phyloP scores from a whole-genome alignment of 1,284 basidiomycete species.

The Chalciporus piperatoides region DNA sequence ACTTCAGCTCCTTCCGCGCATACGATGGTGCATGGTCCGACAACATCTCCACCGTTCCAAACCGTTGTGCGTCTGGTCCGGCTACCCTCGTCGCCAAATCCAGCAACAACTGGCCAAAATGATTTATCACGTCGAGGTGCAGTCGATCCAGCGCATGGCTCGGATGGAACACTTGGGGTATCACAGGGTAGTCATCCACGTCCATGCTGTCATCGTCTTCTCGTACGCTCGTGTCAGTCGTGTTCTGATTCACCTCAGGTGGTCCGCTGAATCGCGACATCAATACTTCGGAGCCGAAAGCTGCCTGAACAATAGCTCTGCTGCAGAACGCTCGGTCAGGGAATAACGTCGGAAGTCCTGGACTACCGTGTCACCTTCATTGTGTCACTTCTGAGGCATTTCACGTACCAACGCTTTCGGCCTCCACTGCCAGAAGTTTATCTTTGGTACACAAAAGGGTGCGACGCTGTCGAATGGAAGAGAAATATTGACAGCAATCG shows the following conservation, averaged over 20 bases:
- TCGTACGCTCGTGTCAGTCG: slow-evolving; percentile 17
- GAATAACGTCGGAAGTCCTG: slow-evolving; percentile 31
- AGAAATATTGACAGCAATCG: slow-evolving; percentile 67
- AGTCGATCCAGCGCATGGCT: slow-evolving; percentile 61
- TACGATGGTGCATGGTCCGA: slow-evolving; percentile 59
- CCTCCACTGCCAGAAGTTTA: slow-evolving; percentile 56
- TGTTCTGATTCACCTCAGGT: slow-evolving; percentile 17
- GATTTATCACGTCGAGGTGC: slow-evolving; percentile 64
- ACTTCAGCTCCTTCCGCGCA: slow-evolving; percentile 37
- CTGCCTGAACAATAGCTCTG: slow-evolving; percentile 38
- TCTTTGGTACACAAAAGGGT: slow-evolving; percentile 62
- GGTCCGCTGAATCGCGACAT: slow-evolving; percentile 34
- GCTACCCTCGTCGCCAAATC: slow-evolving; percentile 55
- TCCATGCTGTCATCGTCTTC: slow-evolving; percentile 54
- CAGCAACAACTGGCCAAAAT: slow-evolving; percentile 58
- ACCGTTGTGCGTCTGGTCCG: slow-evolving; percentile 39
- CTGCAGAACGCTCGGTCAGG: slow-evolving; percentile 35
- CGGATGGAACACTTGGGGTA: slow-evolving; percentile 32
- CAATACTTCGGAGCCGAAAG: slow-evolving; percentile 38
- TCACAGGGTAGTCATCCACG: slow-evolving; percentile 49
- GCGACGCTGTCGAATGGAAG: slow-evolving; percentile 28
- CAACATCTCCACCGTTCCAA: slow-evolving; percentile 28
- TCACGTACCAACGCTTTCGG: slow-evolving; percentile 47
- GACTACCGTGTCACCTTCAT: slow-evolving; percentile 17
- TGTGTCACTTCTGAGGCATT: slow-evolving; percentile 2